These are phyloP conservation scores for Talaromyces nanjingensis DNA, from an alignment of 495 filamentous ascomycete genomes.

Conservation along the genomic window DNA sequence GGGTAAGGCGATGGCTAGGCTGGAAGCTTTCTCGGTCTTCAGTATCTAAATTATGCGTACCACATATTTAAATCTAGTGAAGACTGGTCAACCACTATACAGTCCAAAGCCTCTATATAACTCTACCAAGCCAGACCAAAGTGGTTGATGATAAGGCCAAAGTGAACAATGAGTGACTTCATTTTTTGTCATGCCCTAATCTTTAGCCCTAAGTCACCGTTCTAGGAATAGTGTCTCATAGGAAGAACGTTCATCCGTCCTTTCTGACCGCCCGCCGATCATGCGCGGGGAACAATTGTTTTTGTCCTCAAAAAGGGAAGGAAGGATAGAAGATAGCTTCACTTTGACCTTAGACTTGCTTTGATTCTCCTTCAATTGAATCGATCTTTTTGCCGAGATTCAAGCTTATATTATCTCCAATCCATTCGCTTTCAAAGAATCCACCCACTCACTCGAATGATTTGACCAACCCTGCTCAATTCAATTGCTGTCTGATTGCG, in stretches of 20 bases:
- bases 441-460: neutral
- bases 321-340: neutral
- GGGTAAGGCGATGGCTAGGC: too few relatives aligned
- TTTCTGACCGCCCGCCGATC: slow-evolving; percentile 8
- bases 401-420: neutral
- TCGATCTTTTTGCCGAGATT: neutral
- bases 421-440: neutral
- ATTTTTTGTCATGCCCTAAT: slow-evolving; percentile 2
- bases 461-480: neutral
- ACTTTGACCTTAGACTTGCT: neutral
- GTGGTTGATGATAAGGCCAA: neutral
- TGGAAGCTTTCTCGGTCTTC: too few relatives aligned
- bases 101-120: too few relatives aligned
- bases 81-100: too few relatives aligned
- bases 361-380: neutral
- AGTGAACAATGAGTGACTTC: neutral
- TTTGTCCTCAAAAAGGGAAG: neutral
- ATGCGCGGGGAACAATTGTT: slow-evolving; percentile 9
- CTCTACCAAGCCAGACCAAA: neutral
- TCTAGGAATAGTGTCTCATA: neutral
- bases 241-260: slow-evolving; percentile 6
- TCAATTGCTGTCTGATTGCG: neutral
- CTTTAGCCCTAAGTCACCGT: slow-evolving; percentile 3
- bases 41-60: too few relatives aligned
- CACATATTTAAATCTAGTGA: too few relatives aligned